Base-by-base conservation (phyloP, 2,329 filamentous ascomycete species). In the Phymatotrichopsis omnivora region DNA sequence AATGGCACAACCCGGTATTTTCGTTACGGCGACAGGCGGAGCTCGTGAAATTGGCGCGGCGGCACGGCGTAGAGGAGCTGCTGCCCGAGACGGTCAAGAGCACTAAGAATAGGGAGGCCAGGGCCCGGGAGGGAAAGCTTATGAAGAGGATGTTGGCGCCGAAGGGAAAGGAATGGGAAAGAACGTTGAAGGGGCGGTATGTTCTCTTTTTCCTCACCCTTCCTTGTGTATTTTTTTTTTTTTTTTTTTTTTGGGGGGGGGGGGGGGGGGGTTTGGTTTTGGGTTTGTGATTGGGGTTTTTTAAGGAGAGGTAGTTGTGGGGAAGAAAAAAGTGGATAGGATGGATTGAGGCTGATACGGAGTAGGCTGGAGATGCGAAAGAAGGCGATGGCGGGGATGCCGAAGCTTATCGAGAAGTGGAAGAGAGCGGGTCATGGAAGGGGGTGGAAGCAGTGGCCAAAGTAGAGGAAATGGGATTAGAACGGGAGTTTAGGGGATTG, bases 321-420 rank as follows among this genome's bases (percentile, higher is more conserved):
- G 14, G 16, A 12, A 16, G n/a, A n/a, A n/a, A n/a, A n/a, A n/a
- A n/a, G n/a, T 11, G 39, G 22, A 43, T 25, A 27, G 14, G 23
- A 22, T 23, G 39, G 28, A 8, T 34, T 12, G 30, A 35, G 10
- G 24, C 24, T 28, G 23, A 27, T 25, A 7, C 42, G 48, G 22
- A 45, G 51, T 60, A 82, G 80, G 65, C 75, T 96, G 74, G 85
- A 94, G 64, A 78, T 83, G 68, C 79, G 86, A 67, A 82, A 82
- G 73, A 75, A 84, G 65, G 91, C 91, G 49, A 95, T 96, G 85
- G 65, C 93, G 69, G 79, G 80, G 49, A 98, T 98, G 91, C 86
- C 89, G 54, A 77, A 81, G 60, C 75, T 96, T 69, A 84, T 98
- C 63, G 76, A 82, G 65, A 73, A 82, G 64, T 98, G 89, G 91